Evolutionary conservation across 2,329 filamentous ascomycete species (phyloP).

Genomic region (Akanthomyces uredinophilus): DNA sequence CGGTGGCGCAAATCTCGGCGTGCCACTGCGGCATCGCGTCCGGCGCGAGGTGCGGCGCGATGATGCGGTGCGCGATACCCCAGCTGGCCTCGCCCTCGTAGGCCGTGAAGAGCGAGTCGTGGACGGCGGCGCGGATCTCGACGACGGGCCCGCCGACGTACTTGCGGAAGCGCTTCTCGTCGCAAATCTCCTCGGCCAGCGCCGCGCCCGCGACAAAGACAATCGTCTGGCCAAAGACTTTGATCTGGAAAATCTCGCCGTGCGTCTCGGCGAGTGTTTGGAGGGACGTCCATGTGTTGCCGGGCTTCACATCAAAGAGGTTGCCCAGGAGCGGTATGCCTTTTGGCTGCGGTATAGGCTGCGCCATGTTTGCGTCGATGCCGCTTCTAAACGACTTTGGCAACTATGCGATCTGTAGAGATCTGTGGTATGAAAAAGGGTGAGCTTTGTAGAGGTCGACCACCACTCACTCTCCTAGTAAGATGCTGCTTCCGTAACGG

Average conservation of each 20-base stretch:
- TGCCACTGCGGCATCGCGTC: conserved; percentile 33
- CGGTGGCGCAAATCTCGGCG: conserved; percentile 43
- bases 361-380: conserved; percentile 24
- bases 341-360: conserved; percentile 31
- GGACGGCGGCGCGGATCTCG: conserved; percentile 45
- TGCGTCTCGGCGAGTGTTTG: conserved; percentile 32
- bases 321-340: conserved; percentile 34
- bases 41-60: conserved; percentile 40
- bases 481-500: neutral
- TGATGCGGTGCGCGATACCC: conserved; percentile 48
- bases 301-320: conserved; percentile 30
- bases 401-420: neutral
- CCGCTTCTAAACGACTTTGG: neutral
- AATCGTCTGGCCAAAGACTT: conserved; percentile 28
- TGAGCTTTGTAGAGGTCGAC: neutral
- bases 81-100: conserved; percentile 44
- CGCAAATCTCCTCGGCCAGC: conserved; percentile 46
- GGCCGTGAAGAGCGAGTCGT: conserved; percentile 49
- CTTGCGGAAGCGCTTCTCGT: conserved; percentile 50
- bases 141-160: conserved; percentile 48
- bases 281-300: conserved; percentile 33
- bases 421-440: neutral
- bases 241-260: conserved; percentile 36
- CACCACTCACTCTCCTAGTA: neutral
- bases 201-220: conserved; percentile 44